Evolutionary conservation across 2,329 filamentous ascomycete genomes (phyloP).

Genomic region (Alternaria sp.): DNA sequence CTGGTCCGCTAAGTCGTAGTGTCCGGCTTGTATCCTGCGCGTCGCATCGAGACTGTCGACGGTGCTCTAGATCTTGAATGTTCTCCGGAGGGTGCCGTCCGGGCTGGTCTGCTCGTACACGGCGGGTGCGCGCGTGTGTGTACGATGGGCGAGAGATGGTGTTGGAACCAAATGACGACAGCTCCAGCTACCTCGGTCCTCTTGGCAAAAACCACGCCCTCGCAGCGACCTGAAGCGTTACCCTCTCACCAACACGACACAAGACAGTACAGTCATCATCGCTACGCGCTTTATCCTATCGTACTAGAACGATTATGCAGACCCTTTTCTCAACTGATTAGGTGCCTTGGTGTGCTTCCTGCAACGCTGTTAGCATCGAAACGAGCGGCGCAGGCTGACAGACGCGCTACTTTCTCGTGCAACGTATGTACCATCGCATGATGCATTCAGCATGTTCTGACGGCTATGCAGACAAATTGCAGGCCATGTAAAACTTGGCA

Average conservation of each 20-base stretch:
- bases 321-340: background rate
- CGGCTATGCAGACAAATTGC: background rate
- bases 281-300: background rate
- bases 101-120: background rate
- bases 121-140: background rate
- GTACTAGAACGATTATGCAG: background rate
- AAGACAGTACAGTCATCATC: background rate
- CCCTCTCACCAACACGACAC: background rate
- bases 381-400: background rate
- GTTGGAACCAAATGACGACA: background rate
- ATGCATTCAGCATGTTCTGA: background rate
- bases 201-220: background rate
- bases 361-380: background rate
- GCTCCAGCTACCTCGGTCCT: background rate
- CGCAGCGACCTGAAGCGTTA: background rate
- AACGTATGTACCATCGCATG: background rate
- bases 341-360: background rate
- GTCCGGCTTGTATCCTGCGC: background rate
- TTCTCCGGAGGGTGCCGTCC: background rate
- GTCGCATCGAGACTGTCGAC: background rate
- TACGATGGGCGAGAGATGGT: background rate
- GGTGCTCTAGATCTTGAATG: background rate
- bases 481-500: background rate
- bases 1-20: conserved; percentile 3
- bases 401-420: background rate